Base-by-base conservation (phyloP, 2,329 filamentous ascomycete genomes). In the Phaeomoniella chlamydospora region DNA sequence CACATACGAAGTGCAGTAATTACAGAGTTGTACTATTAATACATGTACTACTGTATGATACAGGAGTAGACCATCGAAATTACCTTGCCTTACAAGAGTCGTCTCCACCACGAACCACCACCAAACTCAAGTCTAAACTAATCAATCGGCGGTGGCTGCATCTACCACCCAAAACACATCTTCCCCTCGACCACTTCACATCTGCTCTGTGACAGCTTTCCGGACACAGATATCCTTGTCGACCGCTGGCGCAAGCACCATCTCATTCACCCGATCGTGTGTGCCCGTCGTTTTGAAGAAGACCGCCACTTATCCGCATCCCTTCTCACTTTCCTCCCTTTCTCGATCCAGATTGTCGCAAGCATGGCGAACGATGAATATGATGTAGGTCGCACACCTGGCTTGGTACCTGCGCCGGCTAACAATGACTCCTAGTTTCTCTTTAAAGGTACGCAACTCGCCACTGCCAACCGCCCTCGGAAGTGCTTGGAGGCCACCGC, bases 311-410 rank as follows among this genome's bases (percentile, higher is more conserved):
- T 26, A 6, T 26, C 22, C 22, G 22, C 11, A 29, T 22, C 11
- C 34, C 12, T 36, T 37, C 48, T 42, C 39, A 34, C 41, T 47
- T 41, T 46, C 33, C 42, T 41, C 48, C 43, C 37, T 42, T 41
- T 42, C 43, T 44, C 43, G 9, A 26, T 26, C 22, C 22, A 39
- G n/a, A 43, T 17, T 37, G 35, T 31, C 42, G 55, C 61, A 68
- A 71, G 53, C 64, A 98, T 96, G 90, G 90, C 88, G 58, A 98
- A 96, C 79, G 90, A 98, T 75, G 90, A 98, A 72, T 98, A 98
- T 70, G 90, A 98, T 80, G 88, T 96, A 70, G 72, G 86, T 66
- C 35, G 39, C 12, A 18, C 22, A 29, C 12, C 12, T 19, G 10
- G n/a, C 4, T 30, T 30, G 4, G 18, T 22, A 29, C 18, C 35